Evolutionary conservation across 2,329 filamentous ascomycete species (phyloP).

Genomic region (Fusarium burgessii): DNA sequence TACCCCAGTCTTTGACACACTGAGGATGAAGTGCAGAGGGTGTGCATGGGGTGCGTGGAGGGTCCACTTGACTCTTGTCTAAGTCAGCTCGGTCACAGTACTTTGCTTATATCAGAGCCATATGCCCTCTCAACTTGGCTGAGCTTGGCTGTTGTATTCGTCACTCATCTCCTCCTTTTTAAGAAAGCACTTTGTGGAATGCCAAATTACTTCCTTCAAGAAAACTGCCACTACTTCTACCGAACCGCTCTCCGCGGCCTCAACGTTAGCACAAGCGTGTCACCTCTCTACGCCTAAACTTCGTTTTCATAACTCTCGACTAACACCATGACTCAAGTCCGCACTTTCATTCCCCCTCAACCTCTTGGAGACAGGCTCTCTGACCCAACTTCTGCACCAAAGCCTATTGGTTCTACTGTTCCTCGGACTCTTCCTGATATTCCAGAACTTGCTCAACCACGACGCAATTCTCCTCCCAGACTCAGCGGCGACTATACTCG

Average conservation of each 20-base stretch:
- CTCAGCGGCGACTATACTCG: conserved; percentile 53
- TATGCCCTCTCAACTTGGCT: conserved; percentile 35
- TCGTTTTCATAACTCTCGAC: conserved; percentile 28
- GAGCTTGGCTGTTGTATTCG: conserved; percentile 10
- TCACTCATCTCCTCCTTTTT: conserved; percentile 19
- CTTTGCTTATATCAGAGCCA: conserved; percentile 45
- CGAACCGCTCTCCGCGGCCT: conserved; percentile 88
- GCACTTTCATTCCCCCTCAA: conserved; percentile 69
- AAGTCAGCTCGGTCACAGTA: conserved; percentile 46
- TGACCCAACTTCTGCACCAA: conserved; percentile 44
- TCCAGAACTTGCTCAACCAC: conserved; percentile 43
- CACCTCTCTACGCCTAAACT: conserved; percentile 76
- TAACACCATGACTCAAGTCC: conserved; percentile 55
- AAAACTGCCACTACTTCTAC: conserved; percentile 95
- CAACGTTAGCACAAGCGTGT: conserved; percentile 83
- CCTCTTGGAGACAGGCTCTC: conserved; percentile 79
- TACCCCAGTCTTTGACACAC: conserved; percentile 5
- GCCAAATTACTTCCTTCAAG: conserved; percentile 84
- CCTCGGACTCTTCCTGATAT: conserved; percentile 58
- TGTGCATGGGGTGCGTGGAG: conserved; percentile 42
- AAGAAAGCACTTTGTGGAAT: conserved; percentile 65
- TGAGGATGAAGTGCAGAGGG: conserved; percentile 30
- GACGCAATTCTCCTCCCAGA: conserved; percentile 40
- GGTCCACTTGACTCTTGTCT: conserved; percentile 49
- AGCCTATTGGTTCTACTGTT: conserved; percentile 48